Percentiles rank a stretch among this genome's conserved stretches.
Evolutionary conservation across 208 protist species (phyloP).

Genomic region (Tetramitus jugosus): DNA sequence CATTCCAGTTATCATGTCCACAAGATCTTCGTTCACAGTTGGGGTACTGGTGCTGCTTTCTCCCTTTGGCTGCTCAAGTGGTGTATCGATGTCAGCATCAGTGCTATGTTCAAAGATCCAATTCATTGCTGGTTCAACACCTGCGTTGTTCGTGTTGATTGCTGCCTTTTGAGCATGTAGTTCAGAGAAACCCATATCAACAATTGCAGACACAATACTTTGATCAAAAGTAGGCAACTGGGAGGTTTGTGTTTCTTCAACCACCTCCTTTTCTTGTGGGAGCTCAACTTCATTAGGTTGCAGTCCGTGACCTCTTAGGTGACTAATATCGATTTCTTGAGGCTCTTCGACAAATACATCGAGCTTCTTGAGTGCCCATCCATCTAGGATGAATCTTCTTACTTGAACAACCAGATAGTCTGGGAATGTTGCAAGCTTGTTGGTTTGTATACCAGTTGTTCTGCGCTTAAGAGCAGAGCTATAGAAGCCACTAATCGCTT

Average conservation of each 20-base stretch:
- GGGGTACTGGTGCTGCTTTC: too few species aligned
- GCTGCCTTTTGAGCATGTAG: conserved; percentile 39
- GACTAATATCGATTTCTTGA: conserved; percentile 50
- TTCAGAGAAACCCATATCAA: conserved; percentile 73
- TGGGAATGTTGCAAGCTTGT: conserved; percentile 62
- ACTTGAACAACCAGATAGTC: conserved; percentile 64
- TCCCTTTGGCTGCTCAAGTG: conserved; percentile 26
- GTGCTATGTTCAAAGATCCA: conserved; percentile 56
- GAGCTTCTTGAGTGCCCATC: conserved; percentile 62
- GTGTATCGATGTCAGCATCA: conserved; percentile 46
- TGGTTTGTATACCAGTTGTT: conserved; percentile 51
- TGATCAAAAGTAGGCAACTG: too few species aligned
- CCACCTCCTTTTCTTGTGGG: conserved; percentile 28
- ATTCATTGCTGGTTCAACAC: conserved; percentile 48
- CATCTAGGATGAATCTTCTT: conserved; percentile 66
- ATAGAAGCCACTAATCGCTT: conserved; percentile 49
- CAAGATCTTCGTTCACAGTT: too few species aligned
- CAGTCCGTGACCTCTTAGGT: conserved; percentile 50
- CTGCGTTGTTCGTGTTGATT: conserved; percentile 32
- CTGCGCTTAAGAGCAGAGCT: conserved; percentile 53
- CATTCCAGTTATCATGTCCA: conserved; percentile 34
- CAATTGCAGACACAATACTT: conserved; percentile 63
- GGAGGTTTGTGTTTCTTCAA: neutral
- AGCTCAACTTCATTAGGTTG: conserved; percentile 56
- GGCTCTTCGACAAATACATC: conserved; percentile 73